Evolutionary conservation across 148 eudicot genomes (phyloP), one percentile per base, ranked within the genome.

Genomic region (Suaeda aralocaspica): DNA sequence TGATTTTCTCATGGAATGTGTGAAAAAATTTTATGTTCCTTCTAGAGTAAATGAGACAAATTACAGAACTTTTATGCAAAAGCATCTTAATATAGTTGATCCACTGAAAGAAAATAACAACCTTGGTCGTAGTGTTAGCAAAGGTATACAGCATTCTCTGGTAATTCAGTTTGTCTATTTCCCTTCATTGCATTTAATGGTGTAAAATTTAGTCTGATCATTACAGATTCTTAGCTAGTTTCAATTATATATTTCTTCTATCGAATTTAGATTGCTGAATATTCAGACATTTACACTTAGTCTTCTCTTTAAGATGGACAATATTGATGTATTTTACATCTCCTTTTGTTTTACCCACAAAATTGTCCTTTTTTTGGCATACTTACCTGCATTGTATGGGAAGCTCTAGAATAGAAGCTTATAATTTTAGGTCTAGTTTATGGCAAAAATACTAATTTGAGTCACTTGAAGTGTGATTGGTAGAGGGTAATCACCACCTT

Each of bases 41-140:
- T 78, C 87, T 36, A 87, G 85, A 78, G 85, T 75, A 9, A 76
- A 64, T 34, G 92, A 86, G 49, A 63, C 64, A 14, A 80, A 69
- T 76, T 78, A 76, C 26, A 79, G 82, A 67, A 76, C 74, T 34
- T 87, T 91, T 77, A 59, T 58, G 31, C 74, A 41, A 59, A 94
- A 91, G 81, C 82, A 87, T 82, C 92, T 94, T 49, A 94, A 94
- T 72, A 94, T 94, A 74, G 84, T 94, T 36, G 98, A 94, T 80
- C 98, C 98, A 6, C 84, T 94, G 9, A 91, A 85, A 76, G 91
- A 84, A 60, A 84, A 73, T 61, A 94, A 93, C 82, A 94, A 94
- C 85, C 96, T 94, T 61, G 98, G 98, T 45, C 92, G 97, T 36
- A 91, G 98, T 68, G 91, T 94, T 56, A 94, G 92, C 81, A 83